Evolutionary conservation across 176 grass and related monocot genomes (phyloP).

Genomic region (Puya raimondii): DNA sequence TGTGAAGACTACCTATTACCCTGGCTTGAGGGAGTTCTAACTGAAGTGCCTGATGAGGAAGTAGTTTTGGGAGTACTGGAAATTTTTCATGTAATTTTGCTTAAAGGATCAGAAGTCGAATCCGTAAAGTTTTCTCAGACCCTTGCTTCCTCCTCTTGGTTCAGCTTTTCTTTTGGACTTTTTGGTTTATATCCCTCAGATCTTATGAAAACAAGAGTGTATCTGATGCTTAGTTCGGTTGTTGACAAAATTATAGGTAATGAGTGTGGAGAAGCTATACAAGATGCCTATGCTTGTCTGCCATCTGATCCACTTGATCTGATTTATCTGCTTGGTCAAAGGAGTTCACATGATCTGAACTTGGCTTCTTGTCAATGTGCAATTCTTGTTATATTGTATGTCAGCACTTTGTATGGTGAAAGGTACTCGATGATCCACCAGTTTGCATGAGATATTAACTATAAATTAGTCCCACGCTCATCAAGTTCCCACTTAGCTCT

Average conservation of each 20-base stretch:
- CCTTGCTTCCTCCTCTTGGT: constrained; percentile 68
- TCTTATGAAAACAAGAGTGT: constrained; percentile 67
- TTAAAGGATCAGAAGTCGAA: constrained; percentile 38
- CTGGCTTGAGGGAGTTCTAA: constrained; percentile 53
- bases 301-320: constrained; percentile 77
- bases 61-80: constrained; percentile 55
- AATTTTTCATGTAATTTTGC: constrained; percentile 75
- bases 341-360: constrained; percentile 54
- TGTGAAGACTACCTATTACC: constrained; percentile 59
- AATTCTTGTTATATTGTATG: constrained; percentile 72
- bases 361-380: constrained; percentile 70
- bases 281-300: constrained; percentile 60
- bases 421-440: constrained; percentile 38
- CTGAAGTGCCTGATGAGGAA: constrained; percentile 63
- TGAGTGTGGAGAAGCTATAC: constrained; percentile 66
- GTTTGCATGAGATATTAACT: constrained; percentile 16
- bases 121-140: constrained; percentile 47
- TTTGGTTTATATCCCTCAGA: constrained; percentile 76
- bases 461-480: not conserved
- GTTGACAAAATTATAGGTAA: constrained; percentile 54
- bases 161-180: constrained; percentile 75
- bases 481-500: no score
- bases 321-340: constrained; percentile 70
- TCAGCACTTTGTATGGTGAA: constrained; percentile 61
- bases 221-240: constrained; percentile 58